Evolutionary conservation across 163 green algal species (phyloP).

Genomic region (Chlorella variabilis): DNA sequence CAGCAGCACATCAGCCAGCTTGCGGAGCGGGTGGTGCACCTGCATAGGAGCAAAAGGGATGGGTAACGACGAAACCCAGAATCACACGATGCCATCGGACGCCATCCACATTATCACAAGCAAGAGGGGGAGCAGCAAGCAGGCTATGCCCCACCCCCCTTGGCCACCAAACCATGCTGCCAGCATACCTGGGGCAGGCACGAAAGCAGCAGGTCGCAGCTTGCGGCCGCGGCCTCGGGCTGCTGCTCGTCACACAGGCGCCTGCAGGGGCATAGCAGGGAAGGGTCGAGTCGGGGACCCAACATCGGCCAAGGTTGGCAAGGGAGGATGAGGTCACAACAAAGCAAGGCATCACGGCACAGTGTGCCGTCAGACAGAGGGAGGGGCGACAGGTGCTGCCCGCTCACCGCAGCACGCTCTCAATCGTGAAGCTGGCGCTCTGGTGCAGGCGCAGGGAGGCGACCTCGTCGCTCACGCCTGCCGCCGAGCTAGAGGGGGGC

Average conservation of each 20-base stretch:
- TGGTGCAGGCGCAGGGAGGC: constrained; percentile 23
- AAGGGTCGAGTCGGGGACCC: not conserved
- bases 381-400: no score
- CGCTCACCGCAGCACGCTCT: constrained; percentile 32
- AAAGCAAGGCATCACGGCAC: not conserved
- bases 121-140: no score
- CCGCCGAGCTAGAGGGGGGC: not conserved
- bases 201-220: constrained; percentile 44
- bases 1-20: constrained; percentile 24
- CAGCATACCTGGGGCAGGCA: constrained; percentile 35
- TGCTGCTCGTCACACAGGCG: not conserved
- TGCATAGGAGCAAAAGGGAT: not conserved
- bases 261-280: not conserved
- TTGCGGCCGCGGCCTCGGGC: constrained; percentile 8
- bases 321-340: no score
- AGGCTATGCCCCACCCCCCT: no score
- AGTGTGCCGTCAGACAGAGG: not conserved
- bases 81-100: no score
- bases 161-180: no score
- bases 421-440: constrained; percentile 42
- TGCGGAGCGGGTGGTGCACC: constrained; percentile 19
- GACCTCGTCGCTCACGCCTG: constrained; percentile 18
- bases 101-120: no score
- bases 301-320: no score
- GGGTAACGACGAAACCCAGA: not conserved